Conservation (phyloP, 2,329 filamentous ascomycete genomes). For the Plectosphaerella sp. region DNA sequence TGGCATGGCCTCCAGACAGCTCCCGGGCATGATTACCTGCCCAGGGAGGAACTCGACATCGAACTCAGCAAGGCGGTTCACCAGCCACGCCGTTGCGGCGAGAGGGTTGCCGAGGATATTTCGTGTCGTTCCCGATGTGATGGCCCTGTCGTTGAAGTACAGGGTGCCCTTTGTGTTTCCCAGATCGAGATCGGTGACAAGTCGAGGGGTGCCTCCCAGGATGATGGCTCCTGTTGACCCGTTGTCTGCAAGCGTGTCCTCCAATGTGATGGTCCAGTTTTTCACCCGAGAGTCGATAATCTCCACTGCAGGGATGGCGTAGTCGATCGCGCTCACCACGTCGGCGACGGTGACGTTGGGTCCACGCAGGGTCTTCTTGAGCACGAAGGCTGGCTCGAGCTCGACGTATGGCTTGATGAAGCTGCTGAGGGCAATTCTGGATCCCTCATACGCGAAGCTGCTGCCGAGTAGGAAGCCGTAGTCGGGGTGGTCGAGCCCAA, state of each 20-base stretch:
- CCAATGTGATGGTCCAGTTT: constrained; percentile 18
- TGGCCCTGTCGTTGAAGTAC: constrained; percentile 16
- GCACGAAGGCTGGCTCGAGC: constrained; percentile 20
- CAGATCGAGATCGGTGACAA: constrained; percentile 16
- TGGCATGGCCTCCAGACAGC: constrained; percentile 17
- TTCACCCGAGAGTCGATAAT: constrained; percentile 22
- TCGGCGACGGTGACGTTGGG: constrained; percentile 20
- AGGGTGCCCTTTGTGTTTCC: constrained; percentile 15
- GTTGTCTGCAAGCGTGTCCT: constrained; percentile 20
- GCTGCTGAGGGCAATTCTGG: constrained; percentile 11
- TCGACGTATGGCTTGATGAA: constrained; percentile 21
- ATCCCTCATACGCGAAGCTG: constrained; percentile 18
- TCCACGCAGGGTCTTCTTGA: constrained; percentile 16
- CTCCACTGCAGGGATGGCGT: constrained; percentile 21
- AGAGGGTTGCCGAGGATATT: constrained; percentile 19
- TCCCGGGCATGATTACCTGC: constrained; percentile 18
- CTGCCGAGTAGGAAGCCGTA: constrained; percentile 20
- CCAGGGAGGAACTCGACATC: constrained; percentile 17
- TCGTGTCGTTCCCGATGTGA: constrained; percentile 18
- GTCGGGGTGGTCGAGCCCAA: constrained; percentile 20
- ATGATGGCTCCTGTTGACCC: constrained; percentile 18
- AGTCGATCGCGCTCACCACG: constrained; percentile 21
- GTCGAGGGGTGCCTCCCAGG: constrained; percentile 18
- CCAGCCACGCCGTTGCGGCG: constrained; percentile 17
- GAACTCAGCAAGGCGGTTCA: constrained; percentile 17